These are phyloP conservation scores for Conringia planisiliqua DNA, from an alignment of 345 rosid genomes.

Conservation along the genomic window DNA sequence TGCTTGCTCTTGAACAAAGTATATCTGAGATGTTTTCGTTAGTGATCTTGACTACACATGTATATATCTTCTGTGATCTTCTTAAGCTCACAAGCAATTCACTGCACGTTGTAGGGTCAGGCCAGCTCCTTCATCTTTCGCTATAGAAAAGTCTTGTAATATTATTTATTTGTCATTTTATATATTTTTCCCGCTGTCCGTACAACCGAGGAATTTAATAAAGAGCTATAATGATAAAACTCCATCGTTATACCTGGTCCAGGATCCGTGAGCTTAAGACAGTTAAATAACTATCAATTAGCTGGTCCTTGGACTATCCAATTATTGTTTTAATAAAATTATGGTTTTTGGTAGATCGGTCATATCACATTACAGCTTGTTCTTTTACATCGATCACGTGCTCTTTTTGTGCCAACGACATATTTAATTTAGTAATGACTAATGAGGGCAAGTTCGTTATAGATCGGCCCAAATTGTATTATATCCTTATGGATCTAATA, in stretches of 20 bases:
- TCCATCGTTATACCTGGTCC: background rate
- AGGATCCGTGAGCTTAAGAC: background rate
- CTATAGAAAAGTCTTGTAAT: background rate
- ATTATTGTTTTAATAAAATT: background rate
- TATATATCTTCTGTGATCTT: background rate
- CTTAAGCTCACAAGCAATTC: constrained; percentile 3
- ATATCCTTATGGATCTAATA: background rate
- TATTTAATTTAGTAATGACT: background rate
- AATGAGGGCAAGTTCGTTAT: constrained; percentile 4
- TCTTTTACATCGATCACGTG: constrained; percentile 19
- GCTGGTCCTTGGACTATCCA: constrained; percentile 6
- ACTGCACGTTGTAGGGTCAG: constrained; percentile 32
- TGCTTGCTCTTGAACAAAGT: background rate
- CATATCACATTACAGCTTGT: constrained; percentile 23
- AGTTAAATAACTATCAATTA: background rate
- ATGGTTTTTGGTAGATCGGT: background rate
- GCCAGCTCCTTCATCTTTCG: constrained; percentile 10
- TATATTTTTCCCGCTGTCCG: background rate
- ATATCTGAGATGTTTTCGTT: background rate
- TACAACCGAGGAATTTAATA: background rate
- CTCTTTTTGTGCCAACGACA: background rate
- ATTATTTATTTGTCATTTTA: background rate
- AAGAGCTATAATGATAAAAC: background rate
- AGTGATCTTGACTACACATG: background rate
- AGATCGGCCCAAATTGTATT: background rate